These are phyloP conservation scores for Talaromyces borbonicus DNA, from an alignment of 495 filamentous ascomycete species.

Conservation along the genomic window DNA sequence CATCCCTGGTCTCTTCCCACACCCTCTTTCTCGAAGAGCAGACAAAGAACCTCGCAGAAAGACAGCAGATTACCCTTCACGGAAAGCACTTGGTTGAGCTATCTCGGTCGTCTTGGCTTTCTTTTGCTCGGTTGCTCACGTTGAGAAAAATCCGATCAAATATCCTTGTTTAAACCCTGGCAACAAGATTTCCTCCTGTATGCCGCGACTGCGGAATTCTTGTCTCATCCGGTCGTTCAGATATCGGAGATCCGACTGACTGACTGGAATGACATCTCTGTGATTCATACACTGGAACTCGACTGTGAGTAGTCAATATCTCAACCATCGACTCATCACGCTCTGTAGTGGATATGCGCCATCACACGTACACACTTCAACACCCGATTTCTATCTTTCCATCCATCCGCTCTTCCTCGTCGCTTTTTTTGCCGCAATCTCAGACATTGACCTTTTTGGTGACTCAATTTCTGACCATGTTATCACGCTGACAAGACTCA, in stretches of 20 bases:
- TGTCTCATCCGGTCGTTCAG: constrained; percentile 5
- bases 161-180: neutral
- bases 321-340: neutral
- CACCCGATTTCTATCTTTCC: neutral
- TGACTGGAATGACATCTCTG: constrained; percentile 1
- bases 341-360: neutral
- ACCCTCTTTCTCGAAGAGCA: constrained; percentile 3
- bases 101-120: neutral
- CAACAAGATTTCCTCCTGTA: constrained; percentile 3
- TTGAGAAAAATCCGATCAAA: neutral
- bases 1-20: constrained; percentile 1
- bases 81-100: neutral
- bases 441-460: neutral
- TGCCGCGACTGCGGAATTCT: constrained; percentile 2
- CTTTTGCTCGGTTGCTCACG: too few relatives aligned
- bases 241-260: constrained; percentile 5
- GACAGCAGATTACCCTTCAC: neutral
- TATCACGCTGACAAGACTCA: constrained; percentile 1
- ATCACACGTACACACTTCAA: neutral
- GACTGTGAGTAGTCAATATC: neutral
- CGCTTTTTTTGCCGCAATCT: neutral
- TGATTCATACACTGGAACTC: constrained; percentile 4
- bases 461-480: neutral
- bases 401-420: neutral
- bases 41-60: constrained; percentile 1